phyloP scores from a whole-genome alignment of 106 monocot genomes.

The Dioscorea zingiberensis region DNA sequence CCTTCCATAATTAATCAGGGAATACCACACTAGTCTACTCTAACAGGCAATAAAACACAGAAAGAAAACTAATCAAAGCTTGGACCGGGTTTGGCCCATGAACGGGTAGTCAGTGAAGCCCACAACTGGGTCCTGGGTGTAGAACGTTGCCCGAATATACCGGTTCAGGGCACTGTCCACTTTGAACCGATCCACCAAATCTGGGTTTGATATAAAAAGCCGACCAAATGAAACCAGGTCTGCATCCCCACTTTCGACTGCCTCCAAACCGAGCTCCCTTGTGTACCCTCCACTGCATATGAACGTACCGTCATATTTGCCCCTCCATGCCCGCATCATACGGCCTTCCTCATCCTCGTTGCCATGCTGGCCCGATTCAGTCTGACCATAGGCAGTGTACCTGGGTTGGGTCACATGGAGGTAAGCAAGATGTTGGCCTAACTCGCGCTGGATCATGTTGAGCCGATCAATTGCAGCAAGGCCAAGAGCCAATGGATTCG shows the following conservation, averaged over 20 bases:
- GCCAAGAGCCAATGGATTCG: slow-evolving; percentile 58
- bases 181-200: slow-evolving; percentile 59
- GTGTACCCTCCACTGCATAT: slow-evolving; percentile 94
- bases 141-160: slow-evolving; percentile 71
- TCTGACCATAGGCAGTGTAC: slow-evolving; percentile 85
- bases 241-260: slow-evolving; percentile 59
- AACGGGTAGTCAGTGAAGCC: slow-evolving; percentile 93
- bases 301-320: slow-evolving; percentile 66
- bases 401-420: slow-evolving; percentile 94
- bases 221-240: slow-evolving; percentile 88
- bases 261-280: slow-evolving; percentile 68
- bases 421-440: slow-evolving; percentile 55
- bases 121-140: slow-evolving; percentile 77
- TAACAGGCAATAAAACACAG: too few relatives aligned
- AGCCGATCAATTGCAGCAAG: slow-evolving; percentile 43
- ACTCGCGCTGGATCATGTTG: slow-evolving; percentile 45
- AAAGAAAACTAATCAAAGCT: neutral
- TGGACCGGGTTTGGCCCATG: slow-evolving; percentile 13
- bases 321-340: slow-evolving; percentile 45
- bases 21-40: too few relatives aligned
- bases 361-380: slow-evolving; percentile 61
- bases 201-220: slow-evolving; percentile 90
- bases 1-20: too few relatives aligned
- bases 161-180: slow-evolving; percentile 36
- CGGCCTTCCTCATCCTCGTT: slow-evolving; percentile 48